phyloP scores from a whole-genome alignment of 2,329 filamentous ascomycete genomes.

The Ophiocordyceps australis region DNA sequence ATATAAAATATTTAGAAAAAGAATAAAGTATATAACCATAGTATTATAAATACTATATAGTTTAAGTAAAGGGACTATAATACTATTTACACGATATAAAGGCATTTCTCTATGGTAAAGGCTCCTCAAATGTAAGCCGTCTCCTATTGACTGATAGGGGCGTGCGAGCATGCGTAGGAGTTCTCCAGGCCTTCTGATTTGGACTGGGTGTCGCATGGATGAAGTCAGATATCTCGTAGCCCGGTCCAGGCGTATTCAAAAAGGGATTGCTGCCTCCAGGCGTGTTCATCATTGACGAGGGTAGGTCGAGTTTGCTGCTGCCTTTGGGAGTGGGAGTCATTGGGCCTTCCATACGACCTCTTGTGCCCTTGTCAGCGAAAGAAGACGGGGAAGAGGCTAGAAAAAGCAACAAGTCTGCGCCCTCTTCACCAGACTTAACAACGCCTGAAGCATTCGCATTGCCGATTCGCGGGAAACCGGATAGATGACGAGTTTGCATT shows the following conservation, averaged over 20 bases:
- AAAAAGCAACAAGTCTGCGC: slow-evolving; percentile 64
- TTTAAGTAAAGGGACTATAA: slow-evolving; percentile 6
- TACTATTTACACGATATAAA: too few relatives aligned
- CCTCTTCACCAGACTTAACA: slow-evolving; percentile 55
- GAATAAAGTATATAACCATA: slow-evolving; percentile 15
- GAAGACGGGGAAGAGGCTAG: slow-evolving; percentile 84
- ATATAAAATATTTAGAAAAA: too few relatives aligned
- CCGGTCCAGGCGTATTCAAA: slow-evolving; percentile 62
- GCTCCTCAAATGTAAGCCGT: slow-evolving; percentile 66
- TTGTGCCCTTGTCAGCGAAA: slow-evolving; percentile 37
- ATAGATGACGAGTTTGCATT: slow-evolving; percentile 33
- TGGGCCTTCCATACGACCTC: slow-evolving; percentile 42
- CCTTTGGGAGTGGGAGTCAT: slow-evolving; percentile 62
- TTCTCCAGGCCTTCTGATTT: slow-evolving; percentile 78
- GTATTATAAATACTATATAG: slow-evolving; percentile 16
- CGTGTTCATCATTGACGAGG: slow-evolving; percentile 79
- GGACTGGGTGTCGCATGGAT: slow-evolving; percentile 95
- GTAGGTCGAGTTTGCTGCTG: slow-evolving; percentile 48
- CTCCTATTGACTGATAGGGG: slow-evolving; percentile 52
- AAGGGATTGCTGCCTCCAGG: slow-evolving; percentile 53
- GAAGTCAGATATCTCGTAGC: slow-evolving; percentile 90
- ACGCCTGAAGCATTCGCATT: slow-evolving; percentile 21
- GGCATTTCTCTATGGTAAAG: slow-evolving; percentile 17
- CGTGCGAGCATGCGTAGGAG: slow-evolving; percentile 45
- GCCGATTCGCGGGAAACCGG: slow-evolving; percentile 27